Evolutionary conservation across 1,284 basidiomycete species (phyloP).

Genomic region (Fomitopsis betulina): DNA sequence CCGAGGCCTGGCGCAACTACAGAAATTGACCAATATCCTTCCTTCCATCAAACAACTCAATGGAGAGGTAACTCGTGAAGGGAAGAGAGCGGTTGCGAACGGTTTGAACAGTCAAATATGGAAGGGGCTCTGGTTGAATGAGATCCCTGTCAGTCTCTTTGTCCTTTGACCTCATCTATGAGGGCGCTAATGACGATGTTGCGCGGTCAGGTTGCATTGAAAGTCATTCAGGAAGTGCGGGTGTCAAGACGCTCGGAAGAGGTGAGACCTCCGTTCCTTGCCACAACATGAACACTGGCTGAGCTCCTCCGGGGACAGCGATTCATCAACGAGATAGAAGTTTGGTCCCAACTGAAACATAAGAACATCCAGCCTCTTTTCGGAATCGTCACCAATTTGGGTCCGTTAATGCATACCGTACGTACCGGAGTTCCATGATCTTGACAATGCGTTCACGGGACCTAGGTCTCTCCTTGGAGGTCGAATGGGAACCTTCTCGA

Average conservation of each 20-base stretch:
- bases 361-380: conserved; percentile 46
- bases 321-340: conserved; percentile 46
- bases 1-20: conserved; percentile 35
- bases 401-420: conserved; percentile 14
- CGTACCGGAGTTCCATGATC: not conserved
- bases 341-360: conserved; percentile 47
- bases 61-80: conserved; percentile 39
- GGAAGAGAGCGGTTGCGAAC: conserved; percentile 37
- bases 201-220: conserved; percentile 45
- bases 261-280: conserved; percentile 18
- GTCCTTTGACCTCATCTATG: not conserved
- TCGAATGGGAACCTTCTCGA: conserved; percentile 48
- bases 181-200: not conserved
- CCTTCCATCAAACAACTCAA: conserved; percentile 46
- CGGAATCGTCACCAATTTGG: conserved; percentile 50
- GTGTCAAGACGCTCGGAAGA: conserved; percentile 36
- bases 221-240: conserved; percentile 42
- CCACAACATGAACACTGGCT: not conserved
- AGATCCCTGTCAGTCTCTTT: conserved; percentile 30
- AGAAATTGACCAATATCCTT: conserved; percentile 42
- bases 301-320: conserved; percentile 30
- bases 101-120: conserved; percentile 50
- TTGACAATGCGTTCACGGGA: not conserved
- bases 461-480: conserved; percentile 57
- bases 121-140: conserved; percentile 45